Base-by-base conservation (phyloP, 1,284 basidiomycete genomes). In the Boletus smithii region DNA sequence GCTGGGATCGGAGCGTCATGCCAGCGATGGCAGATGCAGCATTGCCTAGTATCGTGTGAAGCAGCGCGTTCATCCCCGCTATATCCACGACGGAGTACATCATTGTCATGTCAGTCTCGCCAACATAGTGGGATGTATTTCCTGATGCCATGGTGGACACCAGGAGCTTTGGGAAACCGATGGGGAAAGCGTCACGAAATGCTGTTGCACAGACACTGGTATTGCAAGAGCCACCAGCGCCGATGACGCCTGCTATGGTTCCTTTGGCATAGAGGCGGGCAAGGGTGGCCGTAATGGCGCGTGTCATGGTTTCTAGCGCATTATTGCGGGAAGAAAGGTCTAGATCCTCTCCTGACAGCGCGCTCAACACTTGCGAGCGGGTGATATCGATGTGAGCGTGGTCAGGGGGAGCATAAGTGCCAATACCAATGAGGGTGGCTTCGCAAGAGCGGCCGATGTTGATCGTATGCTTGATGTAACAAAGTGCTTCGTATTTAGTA, bases 81-180 rank as follows among this genome's bases (percentile, higher is more conserved):
- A 65, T 38, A 16, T 67, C 63, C 22, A 55, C 61, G 26, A 64
- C 59, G 9, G 55, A 66, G 49, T 59, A 53, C 61, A 65, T 61
- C 62, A 64, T 61, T 8, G 61, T 56, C 39, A 54, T 50, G 50
- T 63, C 61, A 1, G 63, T 63, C 49, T 55, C 63, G 13, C 61
- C 65, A 10, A 66, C 59, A 16, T 67, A 62, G 40, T 51, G 48
- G 8, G 43, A 44, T 0, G 44, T 47, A 31, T 61, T 37, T 32
- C 64, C 62, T 2, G 65, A 64, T 1, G 62, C 49, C 60, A 66
- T 67, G 16, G 62, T 66, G 13, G 63, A 62, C 17, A 63, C 51
- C 37, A 65, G 24, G 30, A 62, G 37, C 42, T 61, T 61, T 17
- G 54, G 60, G 11, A 66, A 62, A 1, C 63, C 55, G 20, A 63